phyloP scores from a whole-genome alignment of 129 eudicot genomes.

The Flaveria sonorensis region DNA sequence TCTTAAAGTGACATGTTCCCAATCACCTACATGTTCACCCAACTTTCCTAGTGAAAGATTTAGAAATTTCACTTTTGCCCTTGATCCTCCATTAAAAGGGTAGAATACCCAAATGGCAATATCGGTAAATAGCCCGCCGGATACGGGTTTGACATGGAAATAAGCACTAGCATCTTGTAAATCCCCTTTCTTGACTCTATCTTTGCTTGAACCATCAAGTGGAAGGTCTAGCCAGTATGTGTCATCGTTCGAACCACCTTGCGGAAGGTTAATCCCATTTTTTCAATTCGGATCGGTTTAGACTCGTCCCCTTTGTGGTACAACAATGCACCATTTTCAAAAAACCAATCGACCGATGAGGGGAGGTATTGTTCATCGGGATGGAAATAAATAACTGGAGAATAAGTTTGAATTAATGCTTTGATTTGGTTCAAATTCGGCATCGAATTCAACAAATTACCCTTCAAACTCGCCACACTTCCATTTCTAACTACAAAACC shows the following conservation, averaged over 20 bases:
- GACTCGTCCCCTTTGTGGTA: conserved; percentile 15
- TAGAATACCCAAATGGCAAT: conserved; percentile 17
- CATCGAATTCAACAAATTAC: neutral
- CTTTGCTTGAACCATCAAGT: conserved; percentile 17
- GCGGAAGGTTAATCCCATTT: conserved; percentile 7
- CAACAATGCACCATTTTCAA: conserved; percentile 20
- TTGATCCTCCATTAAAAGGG: conserved; percentile 12
- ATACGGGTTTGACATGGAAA: conserved; percentile 11
- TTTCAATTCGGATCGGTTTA: neutral
- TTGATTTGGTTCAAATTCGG: conserved; percentile 14
- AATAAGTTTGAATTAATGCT: conserved; percentile 8
- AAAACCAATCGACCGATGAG: conserved; percentile 15
- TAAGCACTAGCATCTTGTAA: conserved; percentile 17
- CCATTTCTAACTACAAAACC: conserved; percentile 7
- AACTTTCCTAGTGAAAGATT: conserved; percentile 7
- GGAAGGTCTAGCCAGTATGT: conserved; percentile 11
- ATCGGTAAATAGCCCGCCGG: conserved; percentile 10
- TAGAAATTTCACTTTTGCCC: conserved; percentile 13
- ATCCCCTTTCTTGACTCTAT: conserved; percentile 17
- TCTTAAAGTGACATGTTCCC: conserved; percentile 19
- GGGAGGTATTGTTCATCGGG: conserved; percentile 13
- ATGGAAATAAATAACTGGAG: conserved; percentile 19
- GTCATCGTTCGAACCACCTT: conserved; percentile 17
- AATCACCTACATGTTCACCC: conserved; percentile 19
- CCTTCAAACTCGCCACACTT: conserved; percentile 7